These are phyloP conservation scores for Phytopythium boreale DNA, from an alignment of 352 stramenopile species.

Conservation along the genomic window DNA sequence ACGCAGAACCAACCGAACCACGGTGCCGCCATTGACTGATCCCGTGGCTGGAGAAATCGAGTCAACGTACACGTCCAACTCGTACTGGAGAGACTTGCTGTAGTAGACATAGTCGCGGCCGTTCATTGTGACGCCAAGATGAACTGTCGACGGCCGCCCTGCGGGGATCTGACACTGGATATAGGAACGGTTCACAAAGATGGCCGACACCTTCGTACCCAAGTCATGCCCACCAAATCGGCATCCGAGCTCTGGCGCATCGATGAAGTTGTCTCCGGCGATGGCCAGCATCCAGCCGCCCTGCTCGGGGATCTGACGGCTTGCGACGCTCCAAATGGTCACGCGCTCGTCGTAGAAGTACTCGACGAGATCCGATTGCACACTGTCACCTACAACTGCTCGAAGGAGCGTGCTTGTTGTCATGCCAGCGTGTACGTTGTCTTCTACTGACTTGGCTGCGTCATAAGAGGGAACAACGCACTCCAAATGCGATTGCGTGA, in stretches of 20 bases:
- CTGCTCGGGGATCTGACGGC: conserved; percentile 13
- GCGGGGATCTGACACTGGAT: conserved; percentile 13
- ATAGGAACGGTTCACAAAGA: conserved; percentile 11
- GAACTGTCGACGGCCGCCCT: neutral
- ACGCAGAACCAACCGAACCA: conserved; percentile 20
- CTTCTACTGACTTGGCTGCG: neutral
- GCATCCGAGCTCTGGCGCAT: conserved; percentile 25
- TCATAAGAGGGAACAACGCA: conserved; percentile 18
- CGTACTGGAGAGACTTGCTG: conserved; percentile 9
- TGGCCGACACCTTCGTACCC: neutral
- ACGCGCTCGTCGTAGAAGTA: conserved; percentile 25
- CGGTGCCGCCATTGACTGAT: conserved; percentile 26
- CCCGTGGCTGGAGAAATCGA: conserved; percentile 24
- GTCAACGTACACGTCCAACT: conserved; percentile 16
- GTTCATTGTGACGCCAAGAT: conserved; percentile 37
- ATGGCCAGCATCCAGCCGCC: conserved; percentile 19
- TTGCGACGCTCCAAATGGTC: conserved; percentile 18
- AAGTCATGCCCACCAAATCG: conserved; percentile 10
- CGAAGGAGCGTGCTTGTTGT: conserved; percentile 6
- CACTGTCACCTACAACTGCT: conserved; percentile 12
- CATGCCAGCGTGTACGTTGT: neutral
- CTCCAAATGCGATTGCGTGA: conserved; percentile 14
- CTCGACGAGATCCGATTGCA: conserved; percentile 25
- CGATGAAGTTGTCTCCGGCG: conserved; percentile 28
- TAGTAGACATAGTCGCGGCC: conserved; percentile 31